Base-by-base conservation (phyloP, 352 stramenopile species). In the Phytophthora agathidicida region DNA sequence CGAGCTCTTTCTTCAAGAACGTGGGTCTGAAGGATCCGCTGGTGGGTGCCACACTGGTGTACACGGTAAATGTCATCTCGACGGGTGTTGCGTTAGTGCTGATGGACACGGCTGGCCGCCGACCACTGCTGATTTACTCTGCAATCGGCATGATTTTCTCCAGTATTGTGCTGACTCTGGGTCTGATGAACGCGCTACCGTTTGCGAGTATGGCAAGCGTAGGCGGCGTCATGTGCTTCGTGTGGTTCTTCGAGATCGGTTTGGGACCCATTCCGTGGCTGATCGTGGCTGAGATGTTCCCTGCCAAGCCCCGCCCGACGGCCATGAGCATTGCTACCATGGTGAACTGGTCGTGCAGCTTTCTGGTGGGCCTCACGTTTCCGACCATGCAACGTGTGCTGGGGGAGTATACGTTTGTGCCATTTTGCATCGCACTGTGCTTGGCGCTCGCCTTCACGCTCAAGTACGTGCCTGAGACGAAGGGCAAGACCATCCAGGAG, bases 201-300 rank as follows among this genome's bases (percentile, higher is more conserved):
- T 89, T 89, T 47, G 68, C 78, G 7, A 85, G 78, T 36, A 86
- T 79, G 62, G 63, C 59, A 33, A 79, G 71, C 20, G 71, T 91
- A 52, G 77, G 81, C 22, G 81, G 79, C 42, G 77, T 91, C 32
- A 87, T 91, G 76, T 83, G 77, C 47, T 91, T 88, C 30, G 79
- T 91, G 31, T 91, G 81, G 79, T 91, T 83, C 61, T 86, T 86
- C 36, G 76, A 86, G 49, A 86, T 86, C 43, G 77, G 77, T 10
- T 49, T 86, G 6, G 96, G 96, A 7, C 94, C 96, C 8, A 98
- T 99, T 54, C 94, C 96, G 35, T 98, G 94, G 96, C 70, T 98
- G 20, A 98, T 99, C 61, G 93, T 98, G 7, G 92, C 93, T n/a
- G 96, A 99, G 71, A 98, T 98, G 91, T 98, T 98, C 75, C 86